Evolutionary conservation across 108 stramenopile species (phyloP).

Genomic region (Skeletonema tropicum): DNA sequence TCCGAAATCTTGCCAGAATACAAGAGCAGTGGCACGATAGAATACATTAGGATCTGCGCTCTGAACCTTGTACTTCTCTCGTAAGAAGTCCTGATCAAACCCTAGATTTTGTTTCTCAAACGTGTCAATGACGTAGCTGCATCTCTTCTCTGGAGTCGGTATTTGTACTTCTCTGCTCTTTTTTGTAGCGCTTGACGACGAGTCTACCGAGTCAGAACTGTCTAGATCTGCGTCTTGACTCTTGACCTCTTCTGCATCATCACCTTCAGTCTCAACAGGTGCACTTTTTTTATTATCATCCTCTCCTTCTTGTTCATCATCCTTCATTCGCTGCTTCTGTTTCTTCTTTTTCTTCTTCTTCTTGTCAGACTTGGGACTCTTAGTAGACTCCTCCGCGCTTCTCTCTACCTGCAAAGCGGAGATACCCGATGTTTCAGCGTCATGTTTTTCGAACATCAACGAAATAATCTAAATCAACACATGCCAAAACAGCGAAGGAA

Average conservation of each 20-base stretch:
- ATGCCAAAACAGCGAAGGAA: slow-evolving; percentile 13
- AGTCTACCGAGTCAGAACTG: not conserved
- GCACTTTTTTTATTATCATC: slow-evolving; percentile 10
- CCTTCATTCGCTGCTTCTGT: not conserved
- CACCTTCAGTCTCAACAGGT: not conserved
- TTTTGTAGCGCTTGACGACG: not conserved
- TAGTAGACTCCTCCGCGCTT: not conserved
- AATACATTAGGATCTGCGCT: slow-evolving; percentile 56
- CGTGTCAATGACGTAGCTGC: slow-evolving; percentile 45
- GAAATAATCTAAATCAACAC: slow-evolving; percentile 14
- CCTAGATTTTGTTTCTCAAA: slow-evolving; percentile 39
- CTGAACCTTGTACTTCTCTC: slow-evolving; percentile 43
- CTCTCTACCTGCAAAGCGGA: not conserved
- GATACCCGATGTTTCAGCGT: not conserved
- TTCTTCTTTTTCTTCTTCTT: slow-evolving; percentile 6
- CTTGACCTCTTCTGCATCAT: not conserved
- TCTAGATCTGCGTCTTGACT: not conserved
- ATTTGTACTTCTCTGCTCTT: slow-evolving; percentile 11
- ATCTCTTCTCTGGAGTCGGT: slow-evolving; percentile 34
- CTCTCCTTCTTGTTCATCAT: slow-evolving; percentile 2
- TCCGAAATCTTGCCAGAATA: slow-evolving; percentile 69
- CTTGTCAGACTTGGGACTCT: slow-evolving; percentile 4
- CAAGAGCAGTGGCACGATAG: slow-evolving; percentile 59
- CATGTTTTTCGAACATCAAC: not conserved
- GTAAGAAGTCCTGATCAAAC: slow-evolving; percentile 21